Conservation (phyloP, 371 early-diverging fungal genomes). For the Mucor piriformis region DNA sequence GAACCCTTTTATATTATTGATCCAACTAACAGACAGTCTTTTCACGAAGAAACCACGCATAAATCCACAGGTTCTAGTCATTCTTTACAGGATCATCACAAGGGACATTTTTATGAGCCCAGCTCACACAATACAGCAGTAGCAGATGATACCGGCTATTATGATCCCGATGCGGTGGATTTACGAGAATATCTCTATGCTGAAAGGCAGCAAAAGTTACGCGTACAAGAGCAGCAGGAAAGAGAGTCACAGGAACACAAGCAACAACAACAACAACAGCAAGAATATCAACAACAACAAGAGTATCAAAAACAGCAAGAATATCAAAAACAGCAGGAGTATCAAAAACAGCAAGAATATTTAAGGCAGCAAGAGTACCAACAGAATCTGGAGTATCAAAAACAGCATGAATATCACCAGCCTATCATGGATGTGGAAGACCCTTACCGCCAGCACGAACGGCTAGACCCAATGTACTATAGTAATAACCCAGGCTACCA, state of each 20-base stretch:
- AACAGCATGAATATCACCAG: neutral
- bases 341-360: neutral
- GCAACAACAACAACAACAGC: neutral
- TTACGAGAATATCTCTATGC: constrained; percentile 26
- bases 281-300: neutral
- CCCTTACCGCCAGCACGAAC: neutral
- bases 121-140: neutral
- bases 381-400: neutral
- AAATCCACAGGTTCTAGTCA: neutral
- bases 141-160: constrained; percentile 8
- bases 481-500: neutral
- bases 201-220: constrained; percentile 26
- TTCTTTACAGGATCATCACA: neutral
- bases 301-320: neutral
- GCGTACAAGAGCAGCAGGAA: constrained; percentile 6
- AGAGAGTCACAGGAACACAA: constrained; percentile 1
- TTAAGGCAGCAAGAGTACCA: neutral
- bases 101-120: constrained; percentile 9
- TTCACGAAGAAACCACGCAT: constrained; percentile 6
- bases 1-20: constrained; percentile 23
- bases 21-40: constrained; percentile 4
- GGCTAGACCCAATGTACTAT: constrained; percentile 12
- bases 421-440: neutral
- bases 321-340: neutral
- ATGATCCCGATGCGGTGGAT: constrained; percentile 25